Conservation (phyloP, 2,329 filamentous ascomycete species). For the Aspergillus brasiliensis region DNA sequence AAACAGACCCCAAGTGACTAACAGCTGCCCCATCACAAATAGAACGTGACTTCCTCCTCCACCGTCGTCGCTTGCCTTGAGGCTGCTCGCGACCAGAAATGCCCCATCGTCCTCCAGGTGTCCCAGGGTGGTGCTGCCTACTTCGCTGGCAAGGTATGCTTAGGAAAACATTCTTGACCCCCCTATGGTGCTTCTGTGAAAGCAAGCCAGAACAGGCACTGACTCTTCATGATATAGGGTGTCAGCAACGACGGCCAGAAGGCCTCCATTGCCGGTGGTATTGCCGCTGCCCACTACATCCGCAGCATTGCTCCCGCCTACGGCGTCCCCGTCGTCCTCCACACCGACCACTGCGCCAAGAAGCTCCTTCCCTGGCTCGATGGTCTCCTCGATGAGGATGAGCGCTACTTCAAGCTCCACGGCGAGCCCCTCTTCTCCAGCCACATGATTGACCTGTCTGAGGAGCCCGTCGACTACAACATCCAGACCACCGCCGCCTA, state of each 20-base stretch:
- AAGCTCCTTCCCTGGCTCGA: conserved; percentile 98
- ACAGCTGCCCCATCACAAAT: not conserved
- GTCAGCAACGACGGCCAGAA: conserved; percentile 80
- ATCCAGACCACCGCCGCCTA: conserved; percentile 89
- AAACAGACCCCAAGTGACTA: not conserved
- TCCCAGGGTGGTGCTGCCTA: conserved; percentile 92
- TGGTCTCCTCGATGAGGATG: conserved; percentile 91
- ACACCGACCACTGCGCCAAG: conserved; percentile 99
- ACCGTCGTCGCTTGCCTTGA: conserved; percentile 85
- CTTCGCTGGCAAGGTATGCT: conserved; percentile 78
- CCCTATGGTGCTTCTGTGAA: not conserved
- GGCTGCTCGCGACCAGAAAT: conserved; percentile 88
- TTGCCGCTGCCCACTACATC: conserved; percentile 93
- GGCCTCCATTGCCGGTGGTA: conserved; percentile 82
- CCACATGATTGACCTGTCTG: conserved; percentile 98
- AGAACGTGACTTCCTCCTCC: conserved; percentile 92
- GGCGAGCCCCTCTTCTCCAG: conserved; percentile 91
- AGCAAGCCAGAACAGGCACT: not conserved
- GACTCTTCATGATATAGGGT: conserved; percentile 53
- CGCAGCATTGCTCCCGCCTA: conserved; percentile 83
- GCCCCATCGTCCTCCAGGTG: conserved; percentile 89
- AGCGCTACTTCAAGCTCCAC: conserved; percentile 90
- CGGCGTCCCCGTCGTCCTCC: conserved; percentile 86
- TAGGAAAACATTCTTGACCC: not conserved
- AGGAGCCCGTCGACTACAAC: conserved; percentile 89